Base-by-base conservation (phyloP, 179 eudicot genomes). In the Vitellaria paradoxa region DNA sequence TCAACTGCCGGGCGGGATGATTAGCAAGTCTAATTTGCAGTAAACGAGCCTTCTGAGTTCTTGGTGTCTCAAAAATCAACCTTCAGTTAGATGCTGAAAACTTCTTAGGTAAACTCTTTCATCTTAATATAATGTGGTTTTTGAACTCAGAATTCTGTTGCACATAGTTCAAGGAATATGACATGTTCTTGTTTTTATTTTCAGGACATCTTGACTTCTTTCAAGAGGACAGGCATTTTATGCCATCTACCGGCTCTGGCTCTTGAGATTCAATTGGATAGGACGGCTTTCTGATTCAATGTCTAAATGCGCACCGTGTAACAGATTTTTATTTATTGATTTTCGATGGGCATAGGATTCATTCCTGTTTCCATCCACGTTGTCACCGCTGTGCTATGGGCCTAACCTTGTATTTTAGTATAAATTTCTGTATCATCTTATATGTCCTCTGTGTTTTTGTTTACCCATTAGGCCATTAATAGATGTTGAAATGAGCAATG, bases 31-130 rank as follows among this genome's bases (percentile, higher is more conserved):
- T 94, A 87, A 77, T 85, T 79, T 53, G 92, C 91, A 49, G 86
- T 94, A 73, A 85, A 68, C 71, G 93, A 92, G 85, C 89, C 89
- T 64, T 91, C 92, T 17, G 89, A 89, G 82, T 77, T 93, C 50
- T 87, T 93, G 47, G 75, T 87, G 40, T 87, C 96, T 50, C 94
- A 88, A 77, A 87, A 89, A 72, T 47, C 89, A 91, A 86, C 85
- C 46, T 88, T 78, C 92, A 87, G 76, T 42, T 89, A 13, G 95
- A 85, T 45, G 70, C 84, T 71, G 62, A 20, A 59, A 73, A 7
- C 37, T 10, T 6, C 18, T n/a, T 37, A 57, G 10, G 12, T 56
- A 37, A 40, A 40, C 47, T 72, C 63, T 26, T 53, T 8, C 10
- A 24, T 73, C 10, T 10, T n/a, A 73, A 47, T 56, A 9, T 30